Percentiles rank a stretch among this genome's conserved stretches.
phyloP scores from a whole-genome alignment of 129 eudicot species.

The Lonicera japonica region DNA sequence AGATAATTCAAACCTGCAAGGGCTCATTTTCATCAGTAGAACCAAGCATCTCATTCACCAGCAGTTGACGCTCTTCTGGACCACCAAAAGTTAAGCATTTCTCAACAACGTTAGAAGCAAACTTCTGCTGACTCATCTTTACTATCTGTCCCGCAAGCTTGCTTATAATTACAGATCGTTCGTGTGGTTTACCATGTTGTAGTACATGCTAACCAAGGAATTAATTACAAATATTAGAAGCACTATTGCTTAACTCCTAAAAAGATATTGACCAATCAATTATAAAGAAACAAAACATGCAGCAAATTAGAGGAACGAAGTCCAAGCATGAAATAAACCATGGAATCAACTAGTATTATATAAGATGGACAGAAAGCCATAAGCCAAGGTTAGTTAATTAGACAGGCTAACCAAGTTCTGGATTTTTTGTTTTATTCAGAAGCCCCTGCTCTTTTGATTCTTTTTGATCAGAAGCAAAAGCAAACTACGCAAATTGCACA shows the following conservation, averaged over 20 bases:
- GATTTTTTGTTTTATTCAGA: no score
- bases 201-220: constrained; percentile 60
- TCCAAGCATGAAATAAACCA: background rate
- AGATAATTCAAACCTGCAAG: constrained; percentile 39
- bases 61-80: constrained; percentile 65
- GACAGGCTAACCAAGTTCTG: no score
- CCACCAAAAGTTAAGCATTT: constrained; percentile 68
- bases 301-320: background rate
- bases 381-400: no score
- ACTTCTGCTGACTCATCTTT: constrained; percentile 85
- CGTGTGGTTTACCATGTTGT: constrained; percentile 74
- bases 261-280: background rate
- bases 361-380: no score
- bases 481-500: no score
- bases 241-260: background rate
- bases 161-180: constrained; percentile 57
- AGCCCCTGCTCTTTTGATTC: no score
- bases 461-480: no score
- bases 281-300: background rate
- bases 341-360: no score
- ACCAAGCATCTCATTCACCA: constrained; percentile 81
- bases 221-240: background rate
- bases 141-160: constrained; percentile 74
- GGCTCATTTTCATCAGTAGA: constrained; percentile 78
- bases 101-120: constrained; percentile 89